Base-by-base conservation (phyloP, 2,329 filamentous ascomycete species). In the Orbilia ellipsospora region DNA sequence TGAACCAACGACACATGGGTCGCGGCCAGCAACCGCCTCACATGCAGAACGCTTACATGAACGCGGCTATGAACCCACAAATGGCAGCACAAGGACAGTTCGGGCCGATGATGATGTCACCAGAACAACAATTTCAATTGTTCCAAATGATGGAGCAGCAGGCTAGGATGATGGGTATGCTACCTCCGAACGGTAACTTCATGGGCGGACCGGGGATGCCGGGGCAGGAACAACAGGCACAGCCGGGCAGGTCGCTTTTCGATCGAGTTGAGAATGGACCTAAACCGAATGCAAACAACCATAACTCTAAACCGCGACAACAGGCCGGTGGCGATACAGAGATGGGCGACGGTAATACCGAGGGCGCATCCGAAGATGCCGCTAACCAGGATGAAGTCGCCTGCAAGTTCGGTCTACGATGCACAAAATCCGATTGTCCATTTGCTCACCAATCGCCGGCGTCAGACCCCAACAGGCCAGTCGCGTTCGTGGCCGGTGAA, bases 391-490 rank as follows among this genome's bases (percentile, higher is more conserved):
- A 81, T 31, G 80, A 80, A 31, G 77, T 80, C n/a, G 78, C 80
- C 77, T 99, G 95, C 88, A 92, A 91, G 80, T 99, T 89, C 85
- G 97, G 98, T 83, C 85, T 95, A 64, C 86, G 88, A 77, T 99
- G 95, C 85, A 92, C 91, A 45, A 96, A 96, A 83, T 89, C 88
- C 79, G 92, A 96, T 77, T 99, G 95, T 84, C 91, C 90, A 78
- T 99, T 93, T 82, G 95, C 93, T 16, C 95, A 99, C 81, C 94
- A 97, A 83, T 97, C 94, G 15, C 93, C 95, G 1, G 93, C 92
- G 1, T 94, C 94, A 36, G 91, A 92, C 2, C 90, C 90, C 1
- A 92, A 91, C 28, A 88, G 77, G 36, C 70, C 87, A 1, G 87
- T 89, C 0, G 86, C 98, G 70, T 95, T 98, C 82, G 86, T 94